These are phyloP conservation scores for Pseudogymnoascus sp. DNA, from an alignment of 2,329 filamentous ascomycete genomes.

Conservation along the genomic window DNA sequence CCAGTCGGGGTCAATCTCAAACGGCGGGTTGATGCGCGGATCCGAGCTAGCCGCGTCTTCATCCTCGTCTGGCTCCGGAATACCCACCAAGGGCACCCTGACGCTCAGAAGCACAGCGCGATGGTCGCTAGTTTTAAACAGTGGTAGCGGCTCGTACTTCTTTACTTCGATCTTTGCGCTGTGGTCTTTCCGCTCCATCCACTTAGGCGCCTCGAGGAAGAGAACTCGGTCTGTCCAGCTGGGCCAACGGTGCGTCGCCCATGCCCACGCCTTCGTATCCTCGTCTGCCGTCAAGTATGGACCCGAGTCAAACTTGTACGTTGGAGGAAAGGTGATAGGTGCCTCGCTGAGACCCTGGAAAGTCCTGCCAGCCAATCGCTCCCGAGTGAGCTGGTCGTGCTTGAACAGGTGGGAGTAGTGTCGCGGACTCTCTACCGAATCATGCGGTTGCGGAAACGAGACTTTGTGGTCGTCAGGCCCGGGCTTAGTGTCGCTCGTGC, in stretches of 20 bases:
- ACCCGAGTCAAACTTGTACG: constrained; percentile 72
- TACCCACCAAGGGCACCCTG: constrained; percentile 49
- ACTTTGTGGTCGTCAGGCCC: constrained; percentile 42
- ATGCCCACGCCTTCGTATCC: constrained; percentile 52
- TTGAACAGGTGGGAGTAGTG: constrained; percentile 62
- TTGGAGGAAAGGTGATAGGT: constrained; percentile 72
- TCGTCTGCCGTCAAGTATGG: constrained; percentile 33
- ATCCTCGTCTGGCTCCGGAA: constrained; percentile 28
- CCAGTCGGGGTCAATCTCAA: constrained; percentile 50
- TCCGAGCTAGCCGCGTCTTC: constrained; percentile 25
- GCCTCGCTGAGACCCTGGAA: constrained; percentile 73
- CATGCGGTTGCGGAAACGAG: constrained; percentile 54
- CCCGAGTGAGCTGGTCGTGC: constrained; percentile 70
- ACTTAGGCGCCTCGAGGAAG: constrained; percentile 57
- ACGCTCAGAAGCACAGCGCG: constrained; percentile 69
- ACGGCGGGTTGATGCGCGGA: constrained; percentile 42
- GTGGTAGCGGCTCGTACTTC: constrained; percentile 65
- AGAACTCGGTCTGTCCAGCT: constrained; percentile 91
- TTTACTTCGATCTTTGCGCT: constrained; percentile 45
- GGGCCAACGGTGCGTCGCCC: constrained; percentile 77
- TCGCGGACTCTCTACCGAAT: constrained; percentile 39
- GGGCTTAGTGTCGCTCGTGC: constrained; percentile 63
- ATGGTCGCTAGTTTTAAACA: constrained; percentile 81
- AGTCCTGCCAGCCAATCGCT: constrained; percentile 60
- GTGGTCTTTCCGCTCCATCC: constrained; percentile 32